These are phyloP conservation scores for Fraxinus paxiana DNA, from an alignment of 305 asterid species.

Conservation along the genomic window DNA sequence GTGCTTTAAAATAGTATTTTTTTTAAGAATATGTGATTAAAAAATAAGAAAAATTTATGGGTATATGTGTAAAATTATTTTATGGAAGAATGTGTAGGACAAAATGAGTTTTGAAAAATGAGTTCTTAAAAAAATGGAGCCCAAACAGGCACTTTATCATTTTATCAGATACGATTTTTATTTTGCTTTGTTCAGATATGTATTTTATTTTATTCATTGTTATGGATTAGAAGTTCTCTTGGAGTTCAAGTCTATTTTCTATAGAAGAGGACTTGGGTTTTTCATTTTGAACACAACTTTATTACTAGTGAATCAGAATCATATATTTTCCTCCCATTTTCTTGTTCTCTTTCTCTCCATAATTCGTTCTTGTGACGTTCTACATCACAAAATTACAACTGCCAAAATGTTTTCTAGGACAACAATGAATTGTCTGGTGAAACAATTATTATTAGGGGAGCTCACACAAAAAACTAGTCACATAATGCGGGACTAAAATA, in stretches of 20 bases:
- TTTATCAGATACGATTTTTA: not conserved
- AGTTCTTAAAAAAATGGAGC: no score
- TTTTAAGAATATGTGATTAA: no score
- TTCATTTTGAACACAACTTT: not conserved
- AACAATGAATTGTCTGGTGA: not conserved
- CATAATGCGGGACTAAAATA: not conserved
- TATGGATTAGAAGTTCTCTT: not conserved
- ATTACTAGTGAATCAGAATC: not conserved
- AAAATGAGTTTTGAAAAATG: no score
- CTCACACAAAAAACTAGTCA: not conserved
- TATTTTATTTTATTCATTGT: not conserved
- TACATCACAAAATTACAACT: not conserved
- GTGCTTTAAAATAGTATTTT: no score
- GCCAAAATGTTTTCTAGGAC: not conserved
- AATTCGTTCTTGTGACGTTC: not conserved
- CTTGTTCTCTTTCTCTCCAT: not conserved
- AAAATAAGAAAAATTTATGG: no score
- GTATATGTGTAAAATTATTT: no score
- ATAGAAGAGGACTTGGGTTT: not conserved
- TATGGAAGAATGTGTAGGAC: no score
- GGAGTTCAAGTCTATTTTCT: not conserved
- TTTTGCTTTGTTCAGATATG: not conserved
- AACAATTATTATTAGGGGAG: constrained; percentile 2
- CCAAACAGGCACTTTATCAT: not conserved
- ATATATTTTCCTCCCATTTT: not conserved